Percentiles rank a stretch among this genome's conserved stretches.
phyloP scores from a whole-genome alignment of 352 stramenopile genomes.

The Phytopythium ostracodes region DNA sequence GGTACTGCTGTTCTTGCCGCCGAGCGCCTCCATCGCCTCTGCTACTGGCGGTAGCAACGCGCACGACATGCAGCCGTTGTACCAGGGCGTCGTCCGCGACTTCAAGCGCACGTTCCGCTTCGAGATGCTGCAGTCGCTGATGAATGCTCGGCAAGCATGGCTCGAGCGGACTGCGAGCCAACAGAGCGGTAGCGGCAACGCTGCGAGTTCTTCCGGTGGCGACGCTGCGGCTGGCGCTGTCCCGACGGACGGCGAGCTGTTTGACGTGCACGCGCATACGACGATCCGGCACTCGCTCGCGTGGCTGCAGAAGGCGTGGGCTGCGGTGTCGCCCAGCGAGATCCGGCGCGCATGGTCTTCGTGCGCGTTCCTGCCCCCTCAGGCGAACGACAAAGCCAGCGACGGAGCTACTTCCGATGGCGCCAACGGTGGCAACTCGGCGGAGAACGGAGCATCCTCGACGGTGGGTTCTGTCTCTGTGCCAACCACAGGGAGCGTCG shows the following conservation, averaged over 20 bases:
- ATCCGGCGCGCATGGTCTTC: conserved; percentile 42
- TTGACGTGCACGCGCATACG: conserved; percentile 43
- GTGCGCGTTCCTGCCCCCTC: conserved; percentile 29
- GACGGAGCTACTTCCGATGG: conserved; percentile 3
- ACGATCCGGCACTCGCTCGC: conserved; percentile 38
- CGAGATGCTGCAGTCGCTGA: conserved; percentile 48
- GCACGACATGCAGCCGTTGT: conserved; percentile 42
- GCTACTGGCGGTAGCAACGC: background rate
- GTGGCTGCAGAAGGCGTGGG: conserved; percentile 47
- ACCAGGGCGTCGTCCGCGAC: conserved; percentile 45
- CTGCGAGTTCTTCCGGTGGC: background rate
- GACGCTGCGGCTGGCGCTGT: no score
- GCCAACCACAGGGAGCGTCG: background rate
- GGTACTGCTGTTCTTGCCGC: conserved; percentile 60
- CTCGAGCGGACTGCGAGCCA: conserved; percentile 10
- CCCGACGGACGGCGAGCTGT: conserved; percentile 11
- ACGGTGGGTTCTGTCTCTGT: background rate
- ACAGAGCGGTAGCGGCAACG: conserved; percentile 6
- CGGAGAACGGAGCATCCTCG: conserved; percentile 1
- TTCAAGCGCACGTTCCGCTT: conserved; percentile 64
- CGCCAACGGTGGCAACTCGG: conserved; percentile 10
- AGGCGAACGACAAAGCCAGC: conserved; percentile 18
- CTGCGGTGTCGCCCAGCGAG: conserved; percentile 15
- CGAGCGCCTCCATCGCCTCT: conserved; percentile 13
- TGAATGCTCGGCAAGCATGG: conserved; percentile 27